Base-by-base conservation (phyloP, 108 stramenopile genomes). In the Fragilariopsis cylindrus region DNA sequence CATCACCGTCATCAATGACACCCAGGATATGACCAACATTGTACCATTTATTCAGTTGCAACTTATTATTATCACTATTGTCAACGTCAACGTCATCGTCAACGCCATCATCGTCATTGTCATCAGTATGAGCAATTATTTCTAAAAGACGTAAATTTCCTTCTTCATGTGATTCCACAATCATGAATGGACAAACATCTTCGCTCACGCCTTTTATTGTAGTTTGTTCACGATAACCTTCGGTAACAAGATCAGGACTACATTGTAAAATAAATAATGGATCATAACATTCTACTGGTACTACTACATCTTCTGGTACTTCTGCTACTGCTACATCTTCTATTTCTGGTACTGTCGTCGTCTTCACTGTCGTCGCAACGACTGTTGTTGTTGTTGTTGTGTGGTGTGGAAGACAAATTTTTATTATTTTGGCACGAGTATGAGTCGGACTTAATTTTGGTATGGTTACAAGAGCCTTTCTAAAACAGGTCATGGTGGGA, bases 101-200 rank as follows among this genome's bases (percentile, higher is more conserved):
- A 30, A 30, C 21, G 21, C 21, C 21, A 21, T 21, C 1, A 1
- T 30, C 30, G 2, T 53, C n/a, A n/a, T n/a, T n/a, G n/a, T n/a
- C n/a, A n/a, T n/a, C n/a, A n/a, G n/a, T 12, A 53, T 53, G 2
- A 15, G 15, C 1, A 53, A 53, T 53, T 53, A 15, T n/a, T n/a
- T 53, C 30, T 30, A 54, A n/a, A 0, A 50, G 42, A 3, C 52
- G 15, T 16, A 71, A 58, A 7, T 45, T 54, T 21, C 79, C 79
- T 69, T 80, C 79, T 21, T 80, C 79, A 0, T 80, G 79, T 30
- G 79, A 57, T 57, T 80, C 79, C 2, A 80, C 72, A 60, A 80
- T 65, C 79, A 80, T 80, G 3, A 71, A 7, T 45, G 79, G 79
- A 15, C 57, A 48, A 2, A 45, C 62, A 44, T 63, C 62, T 11